A percentile compares a stretch with the other conserved stretches of the same genome.
Evolutionary conservation across 1,139 yeast genomes (phyloP).

Genomic region (Pneumocystis murina): DNA sequence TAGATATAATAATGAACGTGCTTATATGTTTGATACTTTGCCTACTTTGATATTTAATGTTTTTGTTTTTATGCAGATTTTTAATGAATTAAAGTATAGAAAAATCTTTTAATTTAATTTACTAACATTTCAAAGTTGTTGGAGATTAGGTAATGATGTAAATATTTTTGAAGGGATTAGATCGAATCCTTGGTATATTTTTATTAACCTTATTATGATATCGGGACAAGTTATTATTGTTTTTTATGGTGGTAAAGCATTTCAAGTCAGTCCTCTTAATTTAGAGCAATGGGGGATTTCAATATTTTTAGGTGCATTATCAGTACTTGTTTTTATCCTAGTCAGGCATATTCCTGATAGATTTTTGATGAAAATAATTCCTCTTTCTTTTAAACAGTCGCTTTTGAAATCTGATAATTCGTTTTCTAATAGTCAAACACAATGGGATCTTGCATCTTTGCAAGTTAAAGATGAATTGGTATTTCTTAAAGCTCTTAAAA

Average conservation of each 20-base stretch:
- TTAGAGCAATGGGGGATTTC: constrained; percentile 86
- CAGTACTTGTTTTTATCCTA: constrained; percentile 65
- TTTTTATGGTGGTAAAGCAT: constrained; percentile 96
- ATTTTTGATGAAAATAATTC: constrained; percentile 45
- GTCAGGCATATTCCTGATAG: constrained; percentile 66
- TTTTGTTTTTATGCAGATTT: constrained; percentile 94
- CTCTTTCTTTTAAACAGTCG: constrained; percentile 33
- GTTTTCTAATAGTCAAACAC: neutral
- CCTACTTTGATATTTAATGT: constrained; percentile 82
- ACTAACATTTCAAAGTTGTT: constrained; percentile 35
- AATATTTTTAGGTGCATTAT: constrained; percentile 61
- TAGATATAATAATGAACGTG: constrained; percentile 8
- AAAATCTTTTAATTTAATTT: neutral
- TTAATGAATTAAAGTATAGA: constrained; percentile 46
- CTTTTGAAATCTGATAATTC: neutral
- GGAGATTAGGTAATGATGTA: constrained; percentile 82
- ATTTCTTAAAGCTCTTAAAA: neutral
- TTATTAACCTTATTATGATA: constrained; percentile 57
- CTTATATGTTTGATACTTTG: constrained; percentile 29
- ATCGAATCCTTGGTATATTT: constrained; percentile 68
- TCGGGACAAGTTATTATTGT: constrained; percentile 77
- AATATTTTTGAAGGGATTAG: constrained; percentile 71
- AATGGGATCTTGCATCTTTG: neutral
- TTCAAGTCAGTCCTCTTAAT: constrained; percentile 63
- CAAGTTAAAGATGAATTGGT: neutral